These are phyloP conservation scores for Thelephora aurantiotincta DNA, from an alignment of 768 basidiomycete species.

Conservation along the genomic window DNA sequence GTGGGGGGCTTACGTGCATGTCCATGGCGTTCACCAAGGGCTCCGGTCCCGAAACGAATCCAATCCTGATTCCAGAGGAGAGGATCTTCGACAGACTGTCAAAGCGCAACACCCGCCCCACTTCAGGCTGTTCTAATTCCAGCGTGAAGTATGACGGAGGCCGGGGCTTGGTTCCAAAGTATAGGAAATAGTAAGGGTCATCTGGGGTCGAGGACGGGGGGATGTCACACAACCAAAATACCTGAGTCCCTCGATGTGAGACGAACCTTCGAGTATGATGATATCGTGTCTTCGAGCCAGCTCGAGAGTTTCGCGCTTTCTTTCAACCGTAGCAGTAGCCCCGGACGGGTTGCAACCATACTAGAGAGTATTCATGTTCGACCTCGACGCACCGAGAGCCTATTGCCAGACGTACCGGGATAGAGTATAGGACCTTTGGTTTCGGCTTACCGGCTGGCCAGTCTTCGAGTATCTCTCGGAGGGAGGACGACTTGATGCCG, in stretches of 20 bases:
- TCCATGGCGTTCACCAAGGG: conserved; percentile 60
- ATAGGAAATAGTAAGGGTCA: conserved; percentile 71
- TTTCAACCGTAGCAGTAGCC: conserved; percentile 54
- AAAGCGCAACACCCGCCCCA: conserved; percentile 76
- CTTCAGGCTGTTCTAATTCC: conserved; percentile 45
- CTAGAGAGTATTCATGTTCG: conserved; percentile 18
- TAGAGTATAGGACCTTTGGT: conserved; percentile 75
- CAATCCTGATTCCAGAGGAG: conserved; percentile 66
- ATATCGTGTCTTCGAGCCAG: conserved; percentile 70
- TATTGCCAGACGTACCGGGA: conserved; percentile 34
- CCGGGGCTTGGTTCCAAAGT: conserved; percentile 51
- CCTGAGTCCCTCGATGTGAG: not conserved
- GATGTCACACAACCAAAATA: too few species aligned
- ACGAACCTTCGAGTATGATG: conserved; percentile 72
- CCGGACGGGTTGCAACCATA: conserved; percentile 88
- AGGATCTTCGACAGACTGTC: conserved; percentile 85
- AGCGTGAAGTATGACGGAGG: conserved; percentile 75
- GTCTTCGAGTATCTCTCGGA: conserved; percentile 52
- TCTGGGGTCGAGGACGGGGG: conserved; percentile 27
- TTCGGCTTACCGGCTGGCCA: conserved; percentile 68
- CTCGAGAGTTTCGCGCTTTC: conserved; percentile 57
- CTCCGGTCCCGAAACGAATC: conserved; percentile 68
- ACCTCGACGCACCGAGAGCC: conserved; percentile 1
- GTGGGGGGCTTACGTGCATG: conserved; percentile 36
- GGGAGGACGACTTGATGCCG: conserved; percentile 48